These are phyloP conservation scores for Pharnaceum exiguum DNA, from an alignment of 148 eudicot genomes.

Conservation along the genomic window DNA sequence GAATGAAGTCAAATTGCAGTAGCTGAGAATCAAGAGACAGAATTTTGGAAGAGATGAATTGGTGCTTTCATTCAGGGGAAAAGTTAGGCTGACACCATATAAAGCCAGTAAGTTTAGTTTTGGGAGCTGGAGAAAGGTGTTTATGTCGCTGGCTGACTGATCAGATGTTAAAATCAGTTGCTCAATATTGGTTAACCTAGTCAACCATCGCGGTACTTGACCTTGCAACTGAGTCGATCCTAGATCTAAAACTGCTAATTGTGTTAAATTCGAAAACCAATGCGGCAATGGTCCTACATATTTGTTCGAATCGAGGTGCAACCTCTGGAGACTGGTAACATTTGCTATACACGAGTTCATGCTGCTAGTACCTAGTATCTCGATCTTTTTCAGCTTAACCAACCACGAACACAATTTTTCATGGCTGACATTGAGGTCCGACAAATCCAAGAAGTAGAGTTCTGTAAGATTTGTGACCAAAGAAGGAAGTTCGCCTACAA, in stretches of 20 bases:
- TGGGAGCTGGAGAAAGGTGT: background rate
- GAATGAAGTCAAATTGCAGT: slow-evolving; percentile 16
- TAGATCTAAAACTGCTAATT: background rate
- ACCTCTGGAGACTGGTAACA: background rate
- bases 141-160: background rate
- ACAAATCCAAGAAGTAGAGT: background rate
- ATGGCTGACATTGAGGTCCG: background rate
- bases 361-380: background rate
- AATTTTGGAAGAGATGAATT: slow-evolving; percentile 4
- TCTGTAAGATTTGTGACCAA: background rate
- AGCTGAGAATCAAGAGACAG: no score
- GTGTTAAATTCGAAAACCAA: slow-evolving; percentile 8
- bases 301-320: background rate
- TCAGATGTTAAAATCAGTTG: background rate
- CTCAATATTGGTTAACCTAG: slow-evolving; percentile 3
- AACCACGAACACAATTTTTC: background rate
- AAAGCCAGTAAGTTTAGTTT: slow-evolving; percentile 2
- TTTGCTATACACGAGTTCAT: slow-evolving; percentile 10
- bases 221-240: slow-evolving; percentile 1
- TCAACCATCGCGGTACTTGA: slow-evolving; percentile 5
- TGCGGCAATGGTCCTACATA: background rate
- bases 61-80: background rate
- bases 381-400: background rate
- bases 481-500: background rate
- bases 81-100: background rate